Base-by-base conservation (phyloP, 805 yeast species). In the Diddensiella caesifluorescens region DNA sequence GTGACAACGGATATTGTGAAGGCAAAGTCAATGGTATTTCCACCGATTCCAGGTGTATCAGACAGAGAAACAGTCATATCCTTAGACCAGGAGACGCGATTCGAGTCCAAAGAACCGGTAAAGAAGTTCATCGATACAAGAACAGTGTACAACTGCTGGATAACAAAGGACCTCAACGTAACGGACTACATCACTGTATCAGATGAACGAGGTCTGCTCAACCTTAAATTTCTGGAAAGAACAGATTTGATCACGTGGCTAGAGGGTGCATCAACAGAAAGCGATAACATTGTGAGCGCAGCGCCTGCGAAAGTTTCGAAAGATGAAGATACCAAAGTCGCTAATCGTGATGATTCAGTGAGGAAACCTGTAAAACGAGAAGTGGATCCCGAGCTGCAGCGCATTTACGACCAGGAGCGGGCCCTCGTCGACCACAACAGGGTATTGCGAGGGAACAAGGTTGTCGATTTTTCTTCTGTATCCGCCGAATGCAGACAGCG, bases 221-320 rank as follows among this genome's bases (percentile, higher is more conserved):
- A 85, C 48, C 74, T 90, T 57, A 79, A 85, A 44, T 89, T 90
- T 57, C 63, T 85, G 58, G 95, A 87, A 54, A 79, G 94, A 63
- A 80, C 87, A 5, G 95, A 90, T 57, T 71, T 90, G 47, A 71
- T 82, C 41, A 74, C 85, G 22, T 89, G 92, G 88, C 70, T 90
- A 39, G 74, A 73, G 46, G 95, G 95, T 3, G 70, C 76, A 16
- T 68, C 79, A 2, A 77, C 71, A 28, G 68, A 72, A 19, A 78
- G 85, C 48, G 74, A 77, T 41, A 80, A 73, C 56, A 63, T 80
- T 25, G 62, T 60, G 33, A 27, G 39, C 16, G 31, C 49, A 4
- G 45, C 21, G 9, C 41, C 38, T 6, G 47, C 36, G 12, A 44
- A 44, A 4, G 54, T 35, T 18, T 43, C 39, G 13, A 44, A 27